These are phyloP conservation scores for Suillus cothurnatus DNA, from an alignment of 768 basidiomycete genomes.

Conservation along the genomic window DNA sequence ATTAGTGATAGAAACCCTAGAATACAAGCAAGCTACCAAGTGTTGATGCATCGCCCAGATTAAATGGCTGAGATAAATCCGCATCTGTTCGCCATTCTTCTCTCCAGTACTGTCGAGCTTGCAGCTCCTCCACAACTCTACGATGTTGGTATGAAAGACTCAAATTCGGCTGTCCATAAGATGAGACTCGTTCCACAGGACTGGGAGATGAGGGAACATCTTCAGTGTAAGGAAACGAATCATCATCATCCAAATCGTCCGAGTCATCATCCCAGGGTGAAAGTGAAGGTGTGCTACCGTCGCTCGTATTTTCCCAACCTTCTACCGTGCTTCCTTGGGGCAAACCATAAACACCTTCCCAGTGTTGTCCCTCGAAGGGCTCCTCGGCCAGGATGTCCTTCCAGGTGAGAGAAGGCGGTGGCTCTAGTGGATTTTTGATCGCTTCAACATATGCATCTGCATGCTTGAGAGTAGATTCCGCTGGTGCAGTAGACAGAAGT, in stretches of 20 bases:
- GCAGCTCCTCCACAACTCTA: slow-evolving; percentile 63
- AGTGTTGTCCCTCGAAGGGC: slow-evolving; percentile 84
- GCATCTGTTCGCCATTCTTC: slow-evolving; percentile 59
- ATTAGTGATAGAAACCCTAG: background rate
- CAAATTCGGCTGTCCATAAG: slow-evolving; percentile 31
- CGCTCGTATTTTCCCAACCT: slow-evolving; percentile 47
- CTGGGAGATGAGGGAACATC: background rate
- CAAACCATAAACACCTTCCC: slow-evolving; percentile 70
- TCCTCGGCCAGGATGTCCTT: slow-evolving; percentile 78
- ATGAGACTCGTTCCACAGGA: slow-evolving; percentile 10
- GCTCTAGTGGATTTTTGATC: slow-evolving; percentile 45
- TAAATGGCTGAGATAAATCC: slow-evolving; percentile 47
- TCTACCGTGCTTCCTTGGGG: slow-evolving; percentile 49
- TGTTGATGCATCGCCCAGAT: slow-evolving; percentile 72
- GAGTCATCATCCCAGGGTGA: slow-evolving; percentile 66
- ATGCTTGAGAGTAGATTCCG: slow-evolving; percentile 46
- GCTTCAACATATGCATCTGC: slow-evolving; percentile 57
- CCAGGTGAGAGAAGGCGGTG: slow-evolving; percentile 62
- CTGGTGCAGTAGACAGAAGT: slow-evolving; percentile 56
- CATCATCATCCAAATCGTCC: slow-evolving; percentile 32
- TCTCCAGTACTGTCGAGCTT: slow-evolving; percentile 73
- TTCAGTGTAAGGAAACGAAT: slow-evolving; percentile 11
- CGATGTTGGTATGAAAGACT: slow-evolving; percentile 41
- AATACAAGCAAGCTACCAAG: slow-evolving; percentile 47
- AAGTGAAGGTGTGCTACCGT: slow-evolving; percentile 66